Percentiles rank a stretch among this genome's conserved stretches.
Evolutionary conservation across 495 filamentous ascomycete genomes (phyloP).

Genomic region (Penicillium goetzii): DNA sequence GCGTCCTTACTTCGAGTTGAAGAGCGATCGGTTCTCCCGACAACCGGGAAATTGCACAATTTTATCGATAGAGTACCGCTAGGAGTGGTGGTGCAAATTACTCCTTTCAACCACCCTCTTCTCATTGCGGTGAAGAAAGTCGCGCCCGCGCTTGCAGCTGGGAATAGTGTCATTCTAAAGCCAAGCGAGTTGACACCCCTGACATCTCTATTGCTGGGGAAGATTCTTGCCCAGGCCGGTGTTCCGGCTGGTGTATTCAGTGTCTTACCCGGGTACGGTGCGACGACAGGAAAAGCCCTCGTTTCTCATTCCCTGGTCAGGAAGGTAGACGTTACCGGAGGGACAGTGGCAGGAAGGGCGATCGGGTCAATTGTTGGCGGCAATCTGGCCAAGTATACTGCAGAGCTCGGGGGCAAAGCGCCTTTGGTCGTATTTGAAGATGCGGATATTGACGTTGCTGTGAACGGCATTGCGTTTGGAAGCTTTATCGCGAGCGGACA

Average conservation of each 20-base stretch:
- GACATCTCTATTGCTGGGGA: constrained; percentile 55
- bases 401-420: constrained; percentile 65
- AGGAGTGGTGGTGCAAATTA: constrained; percentile 66
- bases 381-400: constrained; percentile 59
- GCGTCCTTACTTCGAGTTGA: constrained; percentile 61
- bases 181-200: constrained; percentile 64
- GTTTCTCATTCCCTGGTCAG: constrained; percentile 55
- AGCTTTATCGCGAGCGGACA: constrained; percentile 64
- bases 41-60: constrained; percentile 62
- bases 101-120: constrained; percentile 68
- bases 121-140: constrained; percentile 68
- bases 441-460: constrained; percentile 53
- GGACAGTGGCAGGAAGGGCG: constrained; percentile 49
- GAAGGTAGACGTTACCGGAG: constrained; percentile 68
- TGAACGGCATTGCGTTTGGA: constrained; percentile 62
- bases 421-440: constrained; percentile 58
- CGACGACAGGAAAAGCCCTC: constrained; percentile 56
- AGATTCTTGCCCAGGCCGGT: constrained; percentile 56
- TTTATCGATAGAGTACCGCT: constrained; percentile 62
- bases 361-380: constrained; percentile 52
- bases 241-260: constrained; percentile 60
- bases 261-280: constrained; percentile 60
- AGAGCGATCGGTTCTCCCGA: constrained; percentile 63
- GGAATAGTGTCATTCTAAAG: constrained; percentile 65
- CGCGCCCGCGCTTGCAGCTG: constrained; percentile 62